These are phyloP conservation scores for Penicillium waksmanii DNA, from an alignment of 495 filamentous ascomycete genomes.

Conservation along the genomic window DNA sequence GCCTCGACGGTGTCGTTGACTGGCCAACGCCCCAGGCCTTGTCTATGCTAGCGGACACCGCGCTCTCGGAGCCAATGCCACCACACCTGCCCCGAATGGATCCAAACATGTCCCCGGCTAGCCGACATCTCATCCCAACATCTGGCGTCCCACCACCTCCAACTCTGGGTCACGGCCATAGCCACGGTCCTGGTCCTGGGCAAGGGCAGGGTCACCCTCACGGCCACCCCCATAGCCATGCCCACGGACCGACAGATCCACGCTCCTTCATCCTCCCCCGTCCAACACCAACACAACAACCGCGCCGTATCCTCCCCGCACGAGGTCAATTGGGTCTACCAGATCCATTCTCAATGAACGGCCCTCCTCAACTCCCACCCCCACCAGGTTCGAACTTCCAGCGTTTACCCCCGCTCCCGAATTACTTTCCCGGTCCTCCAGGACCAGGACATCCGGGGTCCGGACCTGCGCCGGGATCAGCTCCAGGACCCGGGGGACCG, in stretches of 20 bases:
- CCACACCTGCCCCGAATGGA: constrained; percentile 35
- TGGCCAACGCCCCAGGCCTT: constrained; percentile 28
- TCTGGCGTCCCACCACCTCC: constrained; percentile 27
- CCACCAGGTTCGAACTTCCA: constrained; percentile 47
- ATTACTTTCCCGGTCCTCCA: constrained; percentile 32
- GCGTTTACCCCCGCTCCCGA: constrained; percentile 38
- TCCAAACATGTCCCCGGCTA: constrained; percentile 24
- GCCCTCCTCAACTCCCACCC: constrained; percentile 46
- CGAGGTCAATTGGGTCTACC: constrained; percentile 39
- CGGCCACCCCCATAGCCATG: no score
- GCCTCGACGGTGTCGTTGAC: constrained; percentile 9
- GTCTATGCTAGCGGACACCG: constrained; percentile 40
- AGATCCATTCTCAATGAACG: constrained; percentile 41
- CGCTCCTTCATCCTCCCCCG: constrained; percentile 46
- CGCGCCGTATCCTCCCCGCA: constrained; percentile 45
- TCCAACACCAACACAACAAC: constrained; percentile 41
- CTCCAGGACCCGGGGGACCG: constrained; percentile 3
- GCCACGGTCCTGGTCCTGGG: constrained; percentile 25
- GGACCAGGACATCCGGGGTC: constrained; percentile 25
- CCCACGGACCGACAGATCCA: constrained; percentile 32
- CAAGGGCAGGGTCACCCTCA: no score
- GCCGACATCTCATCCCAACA: constrained; percentile 28
- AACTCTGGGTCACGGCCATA: constrained; percentile 30
- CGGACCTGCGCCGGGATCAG: constrained; percentile 5
- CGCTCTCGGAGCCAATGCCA: constrained; percentile 29